Percentiles rank a stretch among this genome's conserved stretches.
phyloP scores from a whole-genome alignment of 2,329 filamentous ascomycete species.

The Magnaporthiopsis incrustans region DNA sequence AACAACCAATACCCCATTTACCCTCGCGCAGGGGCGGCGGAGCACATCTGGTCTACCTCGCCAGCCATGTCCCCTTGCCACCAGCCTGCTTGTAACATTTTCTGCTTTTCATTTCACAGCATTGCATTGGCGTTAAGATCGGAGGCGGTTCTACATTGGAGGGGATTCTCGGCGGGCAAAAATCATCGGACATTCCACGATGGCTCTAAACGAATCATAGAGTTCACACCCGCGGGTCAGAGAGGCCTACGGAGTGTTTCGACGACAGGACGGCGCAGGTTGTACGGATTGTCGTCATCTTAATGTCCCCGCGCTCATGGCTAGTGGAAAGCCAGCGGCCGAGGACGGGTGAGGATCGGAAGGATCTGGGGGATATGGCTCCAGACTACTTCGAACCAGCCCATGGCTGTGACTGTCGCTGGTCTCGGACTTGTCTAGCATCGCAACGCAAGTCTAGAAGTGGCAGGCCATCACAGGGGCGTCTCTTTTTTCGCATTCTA shows the following conservation, averaged over 20 bases:
- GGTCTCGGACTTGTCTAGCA: background rate
- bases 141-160: conserved; percentile 14
- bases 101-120: conserved; percentile 27
- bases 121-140: conserved; percentile 51
- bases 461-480: background rate
- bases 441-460: too few species aligned
- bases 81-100: conserved; percentile 21
- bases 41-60: background rate
- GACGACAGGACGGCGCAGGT: conserved; percentile 11
- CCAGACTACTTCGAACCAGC: background rate
- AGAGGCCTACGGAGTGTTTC: background rate
- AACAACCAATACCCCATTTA: background rate
- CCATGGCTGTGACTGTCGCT: background rate
- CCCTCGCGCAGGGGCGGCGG: background rate
- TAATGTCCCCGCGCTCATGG: conserved; percentile 1
- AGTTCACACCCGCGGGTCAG: conserved; percentile 5
- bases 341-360: background rate
- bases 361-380: conserved; percentile 1
- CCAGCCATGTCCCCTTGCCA: conserved; percentile 1
- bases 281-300: conserved; percentile 9
- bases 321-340: background rate
- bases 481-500: background rate
- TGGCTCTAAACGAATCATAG: conserved; percentile 4
- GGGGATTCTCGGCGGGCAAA: conserved; percentile 10
- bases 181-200: conserved; percentile 3